Conservation (phyloP, 208 protist species). For the Wallacemonas sp. region DNA sequence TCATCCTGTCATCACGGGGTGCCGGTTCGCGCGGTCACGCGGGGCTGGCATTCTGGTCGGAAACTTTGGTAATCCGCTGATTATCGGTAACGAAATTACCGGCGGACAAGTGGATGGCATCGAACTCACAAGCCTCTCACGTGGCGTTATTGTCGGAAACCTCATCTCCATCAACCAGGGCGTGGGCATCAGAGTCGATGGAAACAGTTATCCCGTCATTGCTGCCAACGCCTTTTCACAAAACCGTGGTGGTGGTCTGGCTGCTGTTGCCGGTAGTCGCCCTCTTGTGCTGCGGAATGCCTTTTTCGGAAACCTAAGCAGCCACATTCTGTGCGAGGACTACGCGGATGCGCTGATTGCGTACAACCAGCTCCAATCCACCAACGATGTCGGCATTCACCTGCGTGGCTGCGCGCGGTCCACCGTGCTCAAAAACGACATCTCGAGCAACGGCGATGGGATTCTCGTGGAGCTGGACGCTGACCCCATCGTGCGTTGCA, state of each 20-base stretch:
- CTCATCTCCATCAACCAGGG: conserved; percentile 54
- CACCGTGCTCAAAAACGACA: conserved; percentile 52
- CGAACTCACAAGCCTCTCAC: conserved; percentile 45
- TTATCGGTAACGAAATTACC: conserved; percentile 83
- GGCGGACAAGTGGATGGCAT: conserved; percentile 58
- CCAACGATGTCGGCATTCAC: conserved; percentile 43
- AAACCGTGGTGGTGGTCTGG: conserved; percentile 49
- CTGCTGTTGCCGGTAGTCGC: conserved; percentile 35
- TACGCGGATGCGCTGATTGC: conserved; percentile 62
- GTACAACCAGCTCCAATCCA: conserved; percentile 52
- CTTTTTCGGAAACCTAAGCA: conserved; percentile 43
- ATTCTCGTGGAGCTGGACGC: conserved; percentile 79
- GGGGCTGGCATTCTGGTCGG: conserved; percentile 61
- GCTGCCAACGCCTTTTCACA: conserved; percentile 63
- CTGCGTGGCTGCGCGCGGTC: conserved; percentile 63
- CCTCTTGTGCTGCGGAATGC: conserved; percentile 67
- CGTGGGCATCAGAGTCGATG: conserved; percentile 44
- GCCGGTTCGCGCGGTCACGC: conserved; percentile 64
- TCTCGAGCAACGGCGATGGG: conserved; percentile 57
- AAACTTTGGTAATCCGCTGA: conserved; percentile 82
- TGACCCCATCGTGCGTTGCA: conserved; percentile 70
- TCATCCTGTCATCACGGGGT: conserved; percentile 82
- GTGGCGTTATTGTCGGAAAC: conserved; percentile 81
- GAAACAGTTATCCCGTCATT: conserved; percentile 56
- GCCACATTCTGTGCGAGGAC: conserved; percentile 50